Conservation (phyloP, 2,329 filamentous ascomycete species). For the Emergomyces africanus region DNA sequence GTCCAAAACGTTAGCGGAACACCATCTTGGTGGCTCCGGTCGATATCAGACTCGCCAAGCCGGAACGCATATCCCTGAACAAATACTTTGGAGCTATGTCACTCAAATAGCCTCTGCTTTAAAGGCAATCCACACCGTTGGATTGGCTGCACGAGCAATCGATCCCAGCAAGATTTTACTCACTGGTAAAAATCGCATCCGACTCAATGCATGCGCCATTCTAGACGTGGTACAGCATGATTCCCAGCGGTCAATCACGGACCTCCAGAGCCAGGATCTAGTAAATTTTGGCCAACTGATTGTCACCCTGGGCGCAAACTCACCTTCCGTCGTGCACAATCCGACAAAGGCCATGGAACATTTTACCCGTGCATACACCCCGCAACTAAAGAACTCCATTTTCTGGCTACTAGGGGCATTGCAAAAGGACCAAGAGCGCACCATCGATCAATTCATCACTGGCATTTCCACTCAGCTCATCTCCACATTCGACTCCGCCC, state of each 20-base stretch:
- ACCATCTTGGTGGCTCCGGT: conserved; percentile 42
- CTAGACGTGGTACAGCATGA: conserved; percentile 84
- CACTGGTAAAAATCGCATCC: conserved; percentile 79
- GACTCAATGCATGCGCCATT: conserved; percentile 77
- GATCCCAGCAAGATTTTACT: conserved; percentile 80
- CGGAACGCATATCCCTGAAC: conserved; percentile 49
- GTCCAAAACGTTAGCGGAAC: conserved; percentile 77
- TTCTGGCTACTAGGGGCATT: conserved; percentile 66
- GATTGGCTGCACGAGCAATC: conserved; percentile 73
- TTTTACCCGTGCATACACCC: conserved; percentile 62
- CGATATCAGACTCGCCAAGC: conserved; percentile 32
- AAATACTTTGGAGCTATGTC: conserved; percentile 79
- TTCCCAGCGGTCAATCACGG: conserved; percentile 50
- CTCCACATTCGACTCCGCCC: conserved; percentile 59
- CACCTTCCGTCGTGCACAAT: conserved; percentile 45
- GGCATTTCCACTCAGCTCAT: conserved; percentile 69
- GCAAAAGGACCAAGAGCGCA: conserved; percentile 49
- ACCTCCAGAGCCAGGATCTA: conserved; percentile 81
- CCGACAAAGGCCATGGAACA: conserved; percentile 61
- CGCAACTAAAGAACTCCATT: conserved; percentile 65
- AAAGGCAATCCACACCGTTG: conserved; percentile 68
- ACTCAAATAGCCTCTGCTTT: conserved; percentile 82
- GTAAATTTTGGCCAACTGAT: conserved; percentile 72
- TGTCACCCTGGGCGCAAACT: conserved; percentile 66
- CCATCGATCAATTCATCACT: conserved; percentile 63